A percentile compares a stretch with the other conserved stretches of the same genome.
phyloP scores from a whole-genome alignment of 768 basidiomycete genomes.

The Lactarius hengduanensis region DNA sequence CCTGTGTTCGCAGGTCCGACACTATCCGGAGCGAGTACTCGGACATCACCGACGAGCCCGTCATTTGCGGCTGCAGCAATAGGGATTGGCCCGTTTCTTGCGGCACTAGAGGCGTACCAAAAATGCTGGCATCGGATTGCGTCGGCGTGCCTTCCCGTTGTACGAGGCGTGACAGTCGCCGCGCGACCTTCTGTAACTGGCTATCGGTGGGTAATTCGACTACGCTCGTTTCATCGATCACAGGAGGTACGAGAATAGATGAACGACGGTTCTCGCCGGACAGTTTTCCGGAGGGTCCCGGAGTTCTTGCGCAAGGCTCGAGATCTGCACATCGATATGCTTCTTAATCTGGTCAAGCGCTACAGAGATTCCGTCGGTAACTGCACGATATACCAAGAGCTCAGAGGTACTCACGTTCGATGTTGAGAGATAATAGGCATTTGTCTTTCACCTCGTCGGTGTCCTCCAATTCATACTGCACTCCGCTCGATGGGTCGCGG shows the following conservation, averaged over 20 bases:
- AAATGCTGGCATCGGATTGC: slow-evolving; percentile 33
- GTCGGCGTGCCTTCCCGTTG: slow-evolving; percentile 37
- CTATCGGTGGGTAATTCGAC: slow-evolving; percentile 68
- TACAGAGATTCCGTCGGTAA: slow-evolving; percentile 36
- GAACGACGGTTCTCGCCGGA: slow-evolving; percentile 56
- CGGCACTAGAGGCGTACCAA: slow-evolving; percentile 43
- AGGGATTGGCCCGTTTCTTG: slow-evolving; percentile 70
- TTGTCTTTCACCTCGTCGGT: slow-evolving; percentile 89
- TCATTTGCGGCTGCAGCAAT: slow-evolving; percentile 57
- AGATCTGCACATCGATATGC: slow-evolving; percentile 92
- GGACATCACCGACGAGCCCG: slow-evolving; percentile 70
- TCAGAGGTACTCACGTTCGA: slow-evolving; percentile 75
- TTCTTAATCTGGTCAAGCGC: slow-evolving; percentile 98
- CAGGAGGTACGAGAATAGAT: slow-evolving; percentile 45
- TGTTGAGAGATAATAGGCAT: slow-evolving; percentile 86
- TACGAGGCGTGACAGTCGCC: slow-evolving; percentile 70
- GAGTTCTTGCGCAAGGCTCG: slow-evolving; percentile 79
- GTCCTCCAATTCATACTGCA: slow-evolving; percentile 95
- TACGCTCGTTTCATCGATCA: slow-evolving; percentile 59
- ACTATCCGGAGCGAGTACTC: slow-evolving; percentile 75
- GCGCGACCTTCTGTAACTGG: slow-evolving; percentile 70
- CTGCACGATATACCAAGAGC: not conserved
- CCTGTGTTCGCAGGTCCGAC: slow-evolving; percentile 83
- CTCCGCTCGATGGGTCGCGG: slow-evolving; percentile 85
- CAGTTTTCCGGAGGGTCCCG: slow-evolving; percentile 77